Base-by-base conservation (phyloP, 1,284 basidiomycete species). In the Sanghuangporus sanghuang region DNA sequence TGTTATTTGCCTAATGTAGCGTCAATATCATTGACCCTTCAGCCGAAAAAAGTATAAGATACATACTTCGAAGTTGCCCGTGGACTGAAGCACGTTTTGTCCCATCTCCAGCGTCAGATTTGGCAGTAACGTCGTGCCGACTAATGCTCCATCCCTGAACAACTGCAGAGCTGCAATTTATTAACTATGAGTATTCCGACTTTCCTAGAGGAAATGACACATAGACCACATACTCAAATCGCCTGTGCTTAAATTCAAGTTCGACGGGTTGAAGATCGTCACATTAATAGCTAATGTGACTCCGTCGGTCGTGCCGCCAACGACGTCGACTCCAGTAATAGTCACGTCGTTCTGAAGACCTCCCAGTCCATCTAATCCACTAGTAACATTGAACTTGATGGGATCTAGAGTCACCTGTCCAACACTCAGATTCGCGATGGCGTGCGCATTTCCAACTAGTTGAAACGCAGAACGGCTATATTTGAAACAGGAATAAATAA, bases 301-400 rank as follows among this genome's bases (percentile, higher is more conserved):
- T 27, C 81, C 85, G 32, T 85, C 80, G n/a, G 73, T 69, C 3
- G 84, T 85, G 27, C 90, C 91, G 59, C 89, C 89, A 11, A 82
- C 70, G 2, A 93, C 87, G 70, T 93, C 90, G 35, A 93, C 86
- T 11, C 72, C 75, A 53, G 81, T 76, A 66, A 93, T 89, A 11
- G 77, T 76, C 2, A 84, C 85, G 69, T 82, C 76, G 4, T 79
- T 80, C 50, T 83, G 80, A 57, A 92, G 73, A 7, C 90, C 89
- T 65, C 80, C 79, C 16, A 93, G 72, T 57, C 90, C 91, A 27
- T 78, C 73, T 57, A 93, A 74, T 35, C 78, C 80, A 6, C 86
- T 87, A n/a, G 85, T 77, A 7, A 92, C 90, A 67, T 90, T 85
- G 71, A 93, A 88, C 67, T 83, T 83, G 72, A 93, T 92, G 1